Percentiles rank a stretch among this genome's conserved stretches.
Conservation (phyloP, 2,329 filamentous ascomycete genomes). For the Fusarium burgessii region DNA sequence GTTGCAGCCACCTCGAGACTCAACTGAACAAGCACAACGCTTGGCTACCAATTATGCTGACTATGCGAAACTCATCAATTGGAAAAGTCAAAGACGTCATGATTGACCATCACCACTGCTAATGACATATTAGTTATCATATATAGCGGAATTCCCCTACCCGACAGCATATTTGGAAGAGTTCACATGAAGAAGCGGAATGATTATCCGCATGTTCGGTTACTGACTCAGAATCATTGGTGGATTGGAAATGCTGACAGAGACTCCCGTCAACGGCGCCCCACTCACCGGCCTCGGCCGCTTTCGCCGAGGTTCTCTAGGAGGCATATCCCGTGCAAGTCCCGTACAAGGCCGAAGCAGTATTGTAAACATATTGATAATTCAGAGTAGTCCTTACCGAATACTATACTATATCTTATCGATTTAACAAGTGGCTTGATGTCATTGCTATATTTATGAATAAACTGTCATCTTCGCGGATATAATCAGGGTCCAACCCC, state of each 20-base stretch:
- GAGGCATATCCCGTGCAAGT: background rate
- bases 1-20: accelerated
- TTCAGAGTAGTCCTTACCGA: background rate
- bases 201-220: conserved; percentile 16
- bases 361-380: background rate
- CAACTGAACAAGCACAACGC: background rate
- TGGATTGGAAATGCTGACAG: conserved; percentile 41
- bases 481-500: conserved; percentile 22
- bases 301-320: conserved; percentile 41
- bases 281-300: conserved; percentile 36
- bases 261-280: conserved; percentile 22
- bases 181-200: background rate
- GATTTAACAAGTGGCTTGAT: background rate
- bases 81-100: background rate
- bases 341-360: background rate
- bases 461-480: background rate
- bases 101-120: background rate
- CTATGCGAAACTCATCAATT: background rate
- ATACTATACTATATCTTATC: too few species aligned
- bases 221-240: conserved; percentile 32
- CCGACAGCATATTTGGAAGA: background rate
- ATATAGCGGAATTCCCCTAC: conserved; percentile 1
- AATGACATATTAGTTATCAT: background rate
- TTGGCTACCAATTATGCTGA: background rate
- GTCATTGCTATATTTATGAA: background rate